Evolutionary conservation across 352 stramenopile genomes (phyloP).

Genomic region (Phytophthora macrochlamydospora): DNA sequence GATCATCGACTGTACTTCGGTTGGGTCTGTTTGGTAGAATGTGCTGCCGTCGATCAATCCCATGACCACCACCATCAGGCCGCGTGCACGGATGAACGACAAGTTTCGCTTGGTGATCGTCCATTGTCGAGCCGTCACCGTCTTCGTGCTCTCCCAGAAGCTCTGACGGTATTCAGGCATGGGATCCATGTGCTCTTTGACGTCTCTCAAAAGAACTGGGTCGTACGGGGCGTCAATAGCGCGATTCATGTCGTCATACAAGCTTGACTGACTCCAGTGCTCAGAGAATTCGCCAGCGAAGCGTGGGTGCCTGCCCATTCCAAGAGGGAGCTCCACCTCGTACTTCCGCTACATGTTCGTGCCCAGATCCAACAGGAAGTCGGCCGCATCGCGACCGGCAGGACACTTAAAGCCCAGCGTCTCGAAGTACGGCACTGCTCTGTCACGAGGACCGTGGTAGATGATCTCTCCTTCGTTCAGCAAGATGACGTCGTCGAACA

Average conservation of each 20-base stretch:
- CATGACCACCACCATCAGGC: constrained; percentile 48
- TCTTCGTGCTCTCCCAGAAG: constrained; percentile 44
- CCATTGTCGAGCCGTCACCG: constrained; percentile 32
- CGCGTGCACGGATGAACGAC: constrained; percentile 37
- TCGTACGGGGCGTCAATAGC: constrained; percentile 20
- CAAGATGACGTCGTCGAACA: constrained; percentile 66
- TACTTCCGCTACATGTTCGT: constrained; percentile 49
- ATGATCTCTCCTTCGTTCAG: constrained; percentile 66
- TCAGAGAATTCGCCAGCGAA: constrained; percentile 32
- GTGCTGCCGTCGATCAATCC: constrained; percentile 48
- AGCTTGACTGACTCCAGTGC: constrained; percentile 12
- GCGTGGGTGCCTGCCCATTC: constrained; percentile 20
- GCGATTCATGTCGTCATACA: constrained; percentile 7
- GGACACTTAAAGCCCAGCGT: constrained; percentile 48
- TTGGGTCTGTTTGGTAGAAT: constrained; percentile 55
- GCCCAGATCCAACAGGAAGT: constrained; percentile 59
- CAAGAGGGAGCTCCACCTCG: constrained; percentile 15
- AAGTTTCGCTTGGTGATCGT: constrained; percentile 52
- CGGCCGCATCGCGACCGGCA: constrained; percentile 45
- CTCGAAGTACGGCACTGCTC: constrained; percentile 45
- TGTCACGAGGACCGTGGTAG: constrained; percentile 54
- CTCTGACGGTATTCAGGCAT: constrained; percentile 27
- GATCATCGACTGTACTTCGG: constrained; percentile 51
- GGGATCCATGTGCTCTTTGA: constrained; percentile 81
- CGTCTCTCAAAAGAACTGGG: constrained; percentile 24